phyloP scores from a whole-genome alignment of 495 filamentous ascomycete genomes.

The Hypoxylon lienhwacheense region DNA sequence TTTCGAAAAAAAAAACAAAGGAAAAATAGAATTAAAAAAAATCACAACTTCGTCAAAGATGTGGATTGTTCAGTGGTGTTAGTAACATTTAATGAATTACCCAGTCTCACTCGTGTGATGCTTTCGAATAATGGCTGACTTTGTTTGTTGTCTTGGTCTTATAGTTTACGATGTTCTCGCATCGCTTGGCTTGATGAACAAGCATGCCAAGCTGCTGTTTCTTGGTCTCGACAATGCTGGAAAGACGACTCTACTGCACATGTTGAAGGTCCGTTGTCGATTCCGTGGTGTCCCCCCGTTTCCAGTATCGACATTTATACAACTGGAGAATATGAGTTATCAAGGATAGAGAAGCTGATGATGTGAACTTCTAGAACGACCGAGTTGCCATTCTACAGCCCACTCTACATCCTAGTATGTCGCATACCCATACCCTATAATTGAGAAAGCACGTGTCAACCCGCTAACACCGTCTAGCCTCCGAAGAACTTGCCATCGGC shows the following conservation, averaged over 20 bases:
- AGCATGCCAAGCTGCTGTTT: constrained; percentile 93
- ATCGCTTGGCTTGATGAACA: constrained; percentile 88
- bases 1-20: no score
- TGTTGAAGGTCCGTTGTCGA: constrained; percentile 75
- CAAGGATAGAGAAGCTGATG: constrained; percentile 13
- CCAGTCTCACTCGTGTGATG: constrained; percentile 1
- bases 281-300: constrained; percentile 8
- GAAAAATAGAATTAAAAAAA: no score
- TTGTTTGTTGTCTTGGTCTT: constrained; percentile 12
- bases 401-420: constrained; percentile 84
- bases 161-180: constrained; percentile 92
- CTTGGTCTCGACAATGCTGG: constrained; percentile 96
- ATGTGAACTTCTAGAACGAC: constrained; percentile 66
- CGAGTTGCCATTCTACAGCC: constrained; percentile 91
- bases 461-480: constrained; percentile 58
- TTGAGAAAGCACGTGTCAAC: constrained; percentile 14
- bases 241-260: constrained; percentile 91
- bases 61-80: constrained; percentile 99
- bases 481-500: constrained; percentile 94
- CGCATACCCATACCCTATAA: constrained; percentile 22
- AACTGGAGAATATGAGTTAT: no score
- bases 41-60: constrained; percentile 55
- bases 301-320: not conserved
- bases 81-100: constrained; percentile 41
- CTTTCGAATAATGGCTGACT: constrained; percentile 29